Base-by-base conservation (phyloP, 495 filamentous ascomycete species). In the Usnea hakonensis region DNA sequence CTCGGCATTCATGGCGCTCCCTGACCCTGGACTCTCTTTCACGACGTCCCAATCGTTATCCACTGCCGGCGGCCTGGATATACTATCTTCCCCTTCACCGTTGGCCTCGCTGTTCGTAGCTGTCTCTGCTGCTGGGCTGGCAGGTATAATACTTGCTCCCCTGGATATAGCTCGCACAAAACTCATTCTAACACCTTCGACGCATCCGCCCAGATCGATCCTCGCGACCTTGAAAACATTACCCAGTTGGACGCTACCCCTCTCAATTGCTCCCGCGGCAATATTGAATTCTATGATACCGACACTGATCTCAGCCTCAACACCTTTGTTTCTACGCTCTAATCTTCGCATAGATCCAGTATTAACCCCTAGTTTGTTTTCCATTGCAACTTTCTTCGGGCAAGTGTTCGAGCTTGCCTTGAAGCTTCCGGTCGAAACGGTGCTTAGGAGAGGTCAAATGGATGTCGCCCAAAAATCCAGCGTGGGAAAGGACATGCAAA, bases 121-220 rank as follows among this genome's bases (percentile, higher is more conserved):
- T 6, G 88, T 94, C 33, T 83, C 90, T 11, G 91, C 94, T 1
- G 85, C 91, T 3, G 88, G 89, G 2, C 75, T 90, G 17, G 86
- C 94, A 0, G 89, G 89, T 10, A 70, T 95, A 11, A 76, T 93
- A 19, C 83, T 98, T 7, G 80, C 90, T 5, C 95, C 94, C 0
- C 79, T 98, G 54, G 94, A 98, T 68, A 85, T 94, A 28, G 84
- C 96, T 23, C 87, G 95, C 56, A 97, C 93, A 48, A 83, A 90
- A 63, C 78, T 97, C 33, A 88, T 96, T 65, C 78, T 95, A 48
- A 95, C 90, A 0, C 86, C 91, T 6, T 86, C 85, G 17, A 85
- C 83, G 26, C 84, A 85, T 48, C 82, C 79, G 21, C 85, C 90
- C 9, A 84, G 90, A 56, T 87, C 87, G 9, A 84, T 92, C 9